Percentiles rank a stretch among this genome's conserved stretches.
Evolutionary conservation across 2,329 filamentous ascomycete species (phyloP).

Genomic region (Geosmithia morbida): DNA sequence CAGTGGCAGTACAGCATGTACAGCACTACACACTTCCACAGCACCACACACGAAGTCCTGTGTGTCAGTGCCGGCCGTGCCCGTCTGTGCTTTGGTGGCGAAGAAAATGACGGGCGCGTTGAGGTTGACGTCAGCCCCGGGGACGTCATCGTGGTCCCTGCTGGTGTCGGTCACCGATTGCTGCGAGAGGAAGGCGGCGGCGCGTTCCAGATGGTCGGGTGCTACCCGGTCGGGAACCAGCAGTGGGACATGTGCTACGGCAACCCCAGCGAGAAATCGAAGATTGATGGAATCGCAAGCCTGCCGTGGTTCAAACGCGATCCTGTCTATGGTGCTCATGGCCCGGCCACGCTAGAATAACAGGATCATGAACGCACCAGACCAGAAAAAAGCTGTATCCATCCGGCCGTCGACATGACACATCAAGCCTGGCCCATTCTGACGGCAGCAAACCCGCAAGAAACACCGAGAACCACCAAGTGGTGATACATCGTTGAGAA

Average conservation of each 20-base stretch:
- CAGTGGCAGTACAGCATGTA: constrained; percentile 63
- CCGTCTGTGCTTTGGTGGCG: constrained; percentile 50
- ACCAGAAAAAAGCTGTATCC: no score
- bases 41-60: constrained; percentile 52
- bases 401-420: no score
- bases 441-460: no score
- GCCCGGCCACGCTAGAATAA: constrained; percentile 2
- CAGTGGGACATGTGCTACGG: constrained; percentile 65
- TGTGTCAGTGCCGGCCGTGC: constrained; percentile 43
- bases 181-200: constrained; percentile 36
- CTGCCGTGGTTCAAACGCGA: constrained; percentile 7
- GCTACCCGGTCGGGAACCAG: constrained; percentile 38
- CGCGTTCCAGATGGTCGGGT: constrained; percentile 52
- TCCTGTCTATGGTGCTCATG: constrained; percentile 7
- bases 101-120: constrained; percentile 40
- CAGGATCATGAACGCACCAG: no score
- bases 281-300: constrained; percentile 2
- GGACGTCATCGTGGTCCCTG: constrained; percentile 51
- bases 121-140: constrained; percentile 40
- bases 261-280: constrained; percentile 22
- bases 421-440: no score
- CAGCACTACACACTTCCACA: constrained; percentile 50
- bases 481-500: no score
- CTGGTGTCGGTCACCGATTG: constrained; percentile 50
- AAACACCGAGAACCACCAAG: no score